Evolutionary conservation across 2,329 filamentous ascomycete species (phyloP).

Genomic region (Alternaria infectoria): DNA sequence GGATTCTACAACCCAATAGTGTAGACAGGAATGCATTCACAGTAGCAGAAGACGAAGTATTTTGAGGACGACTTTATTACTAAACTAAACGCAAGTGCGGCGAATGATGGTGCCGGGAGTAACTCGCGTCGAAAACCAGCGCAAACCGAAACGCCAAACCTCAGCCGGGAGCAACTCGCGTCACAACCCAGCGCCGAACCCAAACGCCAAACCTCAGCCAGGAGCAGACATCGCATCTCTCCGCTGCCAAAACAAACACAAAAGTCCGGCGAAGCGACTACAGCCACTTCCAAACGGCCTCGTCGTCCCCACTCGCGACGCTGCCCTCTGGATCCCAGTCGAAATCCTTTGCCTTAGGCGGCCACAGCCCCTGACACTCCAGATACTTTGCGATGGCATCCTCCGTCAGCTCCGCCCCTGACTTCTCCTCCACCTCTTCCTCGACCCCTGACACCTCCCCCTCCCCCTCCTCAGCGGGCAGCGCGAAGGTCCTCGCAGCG

Average conservation of each 20-base stretch:
- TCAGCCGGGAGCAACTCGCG: neutral
- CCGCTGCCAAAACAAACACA: neutral
- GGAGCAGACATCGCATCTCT: neutral
- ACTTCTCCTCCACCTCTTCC: slow-evolving; percentile 1
- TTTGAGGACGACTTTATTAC: neutral
- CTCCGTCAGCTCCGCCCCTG: slow-evolving; percentile 12
- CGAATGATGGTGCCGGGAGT: neutral
- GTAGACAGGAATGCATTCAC: neutral
- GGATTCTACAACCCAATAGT: slow-evolving; percentile 34
- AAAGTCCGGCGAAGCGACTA: neutral
- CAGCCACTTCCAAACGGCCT: slow-evolving; percentile 2
- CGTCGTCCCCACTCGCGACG: neutral
- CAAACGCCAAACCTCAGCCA: neutral
- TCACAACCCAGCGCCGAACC: neutral
- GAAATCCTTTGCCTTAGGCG: neutral
- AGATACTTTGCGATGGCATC: slow-evolving; percentile 3
- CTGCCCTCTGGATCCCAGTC: slow-evolving; percentile 5
- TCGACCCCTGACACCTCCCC: neutral
- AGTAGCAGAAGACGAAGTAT: neutral
- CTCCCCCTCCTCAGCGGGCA: neutral
- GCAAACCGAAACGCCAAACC: neutral
- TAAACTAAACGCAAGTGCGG: neutral
- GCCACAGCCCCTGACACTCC: neutral
- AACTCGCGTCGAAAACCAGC: neutral
- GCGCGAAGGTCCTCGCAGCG: neutral